phyloP scores from a whole-genome alignment of 1,284 basidiomycete species.

The Cystobasidiaceae sp. region DNA sequence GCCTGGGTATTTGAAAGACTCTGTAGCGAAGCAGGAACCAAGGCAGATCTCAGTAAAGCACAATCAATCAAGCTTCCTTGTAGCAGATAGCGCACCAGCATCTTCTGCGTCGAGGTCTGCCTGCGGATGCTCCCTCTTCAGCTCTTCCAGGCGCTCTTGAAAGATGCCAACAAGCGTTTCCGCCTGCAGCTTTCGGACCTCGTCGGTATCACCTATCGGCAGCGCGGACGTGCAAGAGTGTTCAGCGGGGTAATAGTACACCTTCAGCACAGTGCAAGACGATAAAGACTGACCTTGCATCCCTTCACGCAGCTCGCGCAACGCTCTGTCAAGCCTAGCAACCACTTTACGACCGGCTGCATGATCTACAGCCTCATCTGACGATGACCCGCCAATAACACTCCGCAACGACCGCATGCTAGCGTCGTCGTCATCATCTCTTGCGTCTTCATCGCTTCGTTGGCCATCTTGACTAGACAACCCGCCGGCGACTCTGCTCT shows the following conservation, averaged over 20 bases:
- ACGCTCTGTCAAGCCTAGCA: conserved; percentile 11
- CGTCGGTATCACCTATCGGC: conserved; percentile 4
- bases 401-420: conserved; percentile 31
- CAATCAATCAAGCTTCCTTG: neutral
- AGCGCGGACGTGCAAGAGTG: neutral
- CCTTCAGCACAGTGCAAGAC: neutral
- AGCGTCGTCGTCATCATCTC: neutral
- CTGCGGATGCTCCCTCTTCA: neutral
- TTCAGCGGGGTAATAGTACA: neutral
- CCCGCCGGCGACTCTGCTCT: too few species aligned
- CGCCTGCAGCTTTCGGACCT: conserved; percentile 21
- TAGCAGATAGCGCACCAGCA: neutral
- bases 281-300: conserved; percentile 6
- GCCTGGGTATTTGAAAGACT: conserved; percentile 17
- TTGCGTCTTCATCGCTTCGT: neutral
- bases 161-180: conserved; percentile 4
- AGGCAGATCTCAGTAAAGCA: neutral
- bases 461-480: too few species aligned
- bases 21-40: too few species aligned
- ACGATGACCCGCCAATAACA: neutral
- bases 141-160: neutral
- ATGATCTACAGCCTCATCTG: neutral
- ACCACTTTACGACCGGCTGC: neutral
- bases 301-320: conserved; percentile 7
- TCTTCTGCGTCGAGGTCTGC: neutral